Base-by-base conservation (phyloP, 768 basidiomycete genomes). In the Hericium erinaceus region DNA sequence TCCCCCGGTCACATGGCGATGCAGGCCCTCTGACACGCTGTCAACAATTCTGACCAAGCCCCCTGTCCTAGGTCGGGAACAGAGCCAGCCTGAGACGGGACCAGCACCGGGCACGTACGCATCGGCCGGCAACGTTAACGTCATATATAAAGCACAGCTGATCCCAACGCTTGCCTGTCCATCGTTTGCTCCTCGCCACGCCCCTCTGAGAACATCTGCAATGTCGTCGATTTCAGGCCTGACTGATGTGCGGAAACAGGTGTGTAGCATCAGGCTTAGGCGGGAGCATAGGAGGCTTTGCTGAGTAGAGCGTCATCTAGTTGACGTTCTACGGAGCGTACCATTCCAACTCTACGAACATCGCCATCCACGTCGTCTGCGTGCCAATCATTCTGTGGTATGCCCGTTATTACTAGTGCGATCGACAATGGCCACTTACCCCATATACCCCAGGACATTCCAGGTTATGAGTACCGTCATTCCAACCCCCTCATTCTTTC, bases 311-410 rank as follows among this genome's bases (percentile, higher is more conserved):
- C 12, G 22, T 16, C 54, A 24, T 52, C 39, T 60, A 97, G 92
- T 79, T 98, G 66, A 77, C 85, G 24, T 95, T 95, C 77, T 98
- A 98, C 69, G 92, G 92, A 18, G 86, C 92, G 53, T 97, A 97
- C 72, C 94, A 97, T 70, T 76, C 83, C 15, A 86, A 95, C 69
- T 82, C 81, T 26, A 72, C 83, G 60, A 98, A 98, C 69, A 73
- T 98, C 62, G 70, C 79, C 56, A 91, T 98, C 60, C 95, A 98
- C 70, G 75, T 94, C 64, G 66, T 90, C 59, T 92, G 84, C 62
- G 92, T 95, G 12, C 94, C 94, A 7, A 66, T 87, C 58, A 77
- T 97, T 60, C 68, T 92, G 57, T 98, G 92, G 93, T 89, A 59
- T 48, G 75, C 57, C 44, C 8, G 33, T 46, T 11, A 8, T 33